phyloP scores from a whole-genome alignment of 148 eudicot genomes.

The Amaranthus cruentus region DNA sequence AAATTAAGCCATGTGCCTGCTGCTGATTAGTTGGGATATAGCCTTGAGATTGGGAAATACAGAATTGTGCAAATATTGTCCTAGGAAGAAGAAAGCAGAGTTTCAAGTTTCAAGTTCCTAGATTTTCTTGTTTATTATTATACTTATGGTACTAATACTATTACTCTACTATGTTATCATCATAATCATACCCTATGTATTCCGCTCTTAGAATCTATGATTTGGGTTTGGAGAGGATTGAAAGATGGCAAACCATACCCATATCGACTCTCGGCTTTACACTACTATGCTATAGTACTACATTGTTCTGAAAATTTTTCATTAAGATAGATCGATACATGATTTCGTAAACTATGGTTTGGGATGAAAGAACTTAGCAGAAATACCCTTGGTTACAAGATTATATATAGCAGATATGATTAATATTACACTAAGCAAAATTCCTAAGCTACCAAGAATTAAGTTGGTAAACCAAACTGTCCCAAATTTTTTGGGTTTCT shows the following conservation, averaged over 20 bases:
- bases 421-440: constrained; percentile 26
- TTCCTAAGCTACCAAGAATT: constrained; percentile 46
- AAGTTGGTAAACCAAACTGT: constrained; percentile 48
- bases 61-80: constrained; percentile 4
- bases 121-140: constrained; percentile 1
- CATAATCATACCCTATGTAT: too few relatives aligned
- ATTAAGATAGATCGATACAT: background rate
- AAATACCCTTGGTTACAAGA: constrained; percentile 37
- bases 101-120: constrained; percentile 29
- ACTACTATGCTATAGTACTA: background rate
- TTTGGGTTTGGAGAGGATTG: too few relatives aligned
- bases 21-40: background rate
- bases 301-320: background rate
- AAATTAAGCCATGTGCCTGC: constrained; percentile 19
- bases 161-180: background rate
- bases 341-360: constrained; percentile 9
- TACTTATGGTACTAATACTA: background rate
- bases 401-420: constrained; percentile 34
- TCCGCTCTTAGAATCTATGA: too few relatives aligned
- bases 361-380: constrained; percentile 65
- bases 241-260: too few relatives aligned
- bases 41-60: constrained; percentile 13
- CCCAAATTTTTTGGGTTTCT: constrained; percentile 34
- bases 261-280: too few relatives aligned
- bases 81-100: constrained; percentile 17